Evolutionary conservation across 805 yeast species (phyloP), one percentile per base, ranked within the genome.

Genomic region (Metschnikowia anglica): DNA sequence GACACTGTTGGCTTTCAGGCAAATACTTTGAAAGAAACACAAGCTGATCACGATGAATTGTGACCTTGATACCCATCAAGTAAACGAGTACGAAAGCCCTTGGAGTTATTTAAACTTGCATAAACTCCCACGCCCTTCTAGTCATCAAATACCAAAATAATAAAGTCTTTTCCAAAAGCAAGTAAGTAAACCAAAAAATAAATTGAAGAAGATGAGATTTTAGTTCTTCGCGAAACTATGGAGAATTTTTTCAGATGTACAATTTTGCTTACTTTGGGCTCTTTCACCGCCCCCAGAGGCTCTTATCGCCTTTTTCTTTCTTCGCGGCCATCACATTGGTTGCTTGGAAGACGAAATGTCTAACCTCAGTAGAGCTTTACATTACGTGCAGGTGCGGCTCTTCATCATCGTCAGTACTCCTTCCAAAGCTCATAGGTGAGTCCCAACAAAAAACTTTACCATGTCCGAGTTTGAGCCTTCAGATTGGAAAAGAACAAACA

Each of bases 401-500:
- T n/a, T n/a, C n/a, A n/a, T n/a, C n/a, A n/a, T n/a, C n/a, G n/a
- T n/a, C n/a, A n/a, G n/a, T n/a, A n/a, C n/a, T n/a, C n/a, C n/a
- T n/a, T n/a, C n/a, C n/a, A n/a, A n/a, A n/a, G n/a, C n/a, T n/a
- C n/a, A n/a, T n/a, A n/a, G n/a, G n/a, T n/a, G n/a, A n/a, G n/a
- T 21, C 36, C 16, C 18, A n/a, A n/a, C n/a, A n/a, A n/a, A n/a
- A n/a, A n/a, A n/a, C n/a, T n/a, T n/a, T n/a, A 20, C 26, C 16
- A 41, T 41, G 44, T 30, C 44, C 20, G 39, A 39, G 23, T 43
- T 49, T 34, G 95, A 88, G 60, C 83, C 95, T 0, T 67, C 82
- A 9, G 96, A 88, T 58, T 88, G 91, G 83, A 43, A 59, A 4
- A 37, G 46, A 2, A 77, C 89, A 1, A 52, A 55, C 13, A 55